A percentile compares a stretch with the other conserved stretches of the same genome.
These are phyloP conservation scores for Chaetomium strumarium DNA, from an alignment of 2,329 filamentous ascomycete genomes.

Conservation along the genomic window DNA sequence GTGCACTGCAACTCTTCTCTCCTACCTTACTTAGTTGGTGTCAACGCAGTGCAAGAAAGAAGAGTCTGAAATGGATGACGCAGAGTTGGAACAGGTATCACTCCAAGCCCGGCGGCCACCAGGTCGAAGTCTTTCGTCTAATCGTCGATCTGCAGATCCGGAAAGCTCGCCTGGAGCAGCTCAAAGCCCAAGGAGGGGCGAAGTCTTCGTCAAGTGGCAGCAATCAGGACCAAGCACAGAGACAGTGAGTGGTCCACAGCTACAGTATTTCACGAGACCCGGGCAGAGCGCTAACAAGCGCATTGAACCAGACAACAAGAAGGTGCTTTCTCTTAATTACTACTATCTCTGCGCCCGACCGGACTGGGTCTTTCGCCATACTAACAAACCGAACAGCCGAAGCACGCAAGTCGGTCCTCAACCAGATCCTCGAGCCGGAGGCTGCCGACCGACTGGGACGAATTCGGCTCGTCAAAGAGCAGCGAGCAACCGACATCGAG, in stretches of 20 bases:
- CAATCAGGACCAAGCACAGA: slow-evolving; percentile 56
- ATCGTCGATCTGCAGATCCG: slow-evolving; percentile 57
- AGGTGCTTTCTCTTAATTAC: slow-evolving; percentile 30
- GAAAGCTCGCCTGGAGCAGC: slow-evolving; percentile 86
- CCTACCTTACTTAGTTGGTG: not conserved
- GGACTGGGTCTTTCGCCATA: not conserved
- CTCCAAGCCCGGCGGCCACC: not conserved
- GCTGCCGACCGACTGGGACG: slow-evolving; percentile 88
- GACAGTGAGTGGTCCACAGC: slow-evolving; percentile 45
- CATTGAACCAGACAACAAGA: slow-evolving; percentile 38
- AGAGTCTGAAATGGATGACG: slow-evolving; percentile 32
- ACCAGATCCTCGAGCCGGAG: slow-evolving; percentile 90
- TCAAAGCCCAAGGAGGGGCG: slow-evolving; percentile 65
- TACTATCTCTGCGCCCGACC: not conserved
- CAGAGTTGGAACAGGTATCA: slow-evolving; percentile 34
- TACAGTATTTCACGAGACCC: too few species aligned
- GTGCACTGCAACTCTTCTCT: not conserved
- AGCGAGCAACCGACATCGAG: slow-evolving; percentile 83
- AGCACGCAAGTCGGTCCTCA: slow-evolving; percentile 69
- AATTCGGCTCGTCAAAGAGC: slow-evolving; percentile 92
- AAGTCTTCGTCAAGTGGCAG: slow-evolving; percentile 36
- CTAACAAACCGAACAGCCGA: slow-evolving; percentile 44
- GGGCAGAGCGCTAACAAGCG: not conserved
- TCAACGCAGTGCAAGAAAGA: not conserved
- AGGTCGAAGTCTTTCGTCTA: not conserved